Evolutionary conservation across 164 flowering plant genomes (phyloP).

Genomic region (Kalanchoe fedtschenkoi): DNA sequence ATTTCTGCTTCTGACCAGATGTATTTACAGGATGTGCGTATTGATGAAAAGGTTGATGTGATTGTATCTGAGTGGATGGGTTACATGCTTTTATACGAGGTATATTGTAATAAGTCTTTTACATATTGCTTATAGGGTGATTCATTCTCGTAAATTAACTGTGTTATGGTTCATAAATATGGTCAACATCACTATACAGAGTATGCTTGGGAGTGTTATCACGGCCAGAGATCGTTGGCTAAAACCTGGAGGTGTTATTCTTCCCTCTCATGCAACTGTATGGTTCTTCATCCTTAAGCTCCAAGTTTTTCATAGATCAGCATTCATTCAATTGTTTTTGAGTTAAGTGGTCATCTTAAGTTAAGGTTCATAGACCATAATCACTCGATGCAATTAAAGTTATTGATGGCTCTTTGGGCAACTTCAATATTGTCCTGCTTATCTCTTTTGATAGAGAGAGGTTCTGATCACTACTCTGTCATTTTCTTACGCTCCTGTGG

Average conservation of each 20-base stretch:
- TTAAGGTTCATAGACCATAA: not conserved
- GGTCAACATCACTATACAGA: slow-evolving; percentile 27
- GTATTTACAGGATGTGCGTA: slow-evolving; percentile 78
- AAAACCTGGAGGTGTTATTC: slow-evolving; percentile 92
- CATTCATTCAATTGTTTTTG: not conserved
- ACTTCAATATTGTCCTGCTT: too few species aligned
- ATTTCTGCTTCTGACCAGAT: slow-evolving; percentile 5
- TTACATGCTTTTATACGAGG: slow-evolving; percentile 98
- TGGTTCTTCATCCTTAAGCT: not conserved
- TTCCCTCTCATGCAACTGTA: slow-evolving; percentile 94
- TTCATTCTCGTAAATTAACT: not conserved
- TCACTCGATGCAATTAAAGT: not conserved
- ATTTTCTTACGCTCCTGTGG: not conserved
- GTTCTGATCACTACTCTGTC: not conserved
- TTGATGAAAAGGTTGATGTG: slow-evolving; percentile 90
- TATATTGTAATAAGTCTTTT: slow-evolving; percentile 12
- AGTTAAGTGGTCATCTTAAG: not conserved
- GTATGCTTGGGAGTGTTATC: slow-evolving; percentile 97
- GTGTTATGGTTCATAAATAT: not conserved
- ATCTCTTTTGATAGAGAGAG: not conserved
- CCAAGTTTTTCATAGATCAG: not conserved
- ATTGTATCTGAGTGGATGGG: slow-evolving; percentile 99
- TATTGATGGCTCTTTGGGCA: not conserved
- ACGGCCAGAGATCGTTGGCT: slow-evolving; percentile 97
- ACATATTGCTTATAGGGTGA: not conserved